phyloP scores from a whole-genome alignment of 768 basidiomycete genomes.

The Suillus clintonianus region DNA sequence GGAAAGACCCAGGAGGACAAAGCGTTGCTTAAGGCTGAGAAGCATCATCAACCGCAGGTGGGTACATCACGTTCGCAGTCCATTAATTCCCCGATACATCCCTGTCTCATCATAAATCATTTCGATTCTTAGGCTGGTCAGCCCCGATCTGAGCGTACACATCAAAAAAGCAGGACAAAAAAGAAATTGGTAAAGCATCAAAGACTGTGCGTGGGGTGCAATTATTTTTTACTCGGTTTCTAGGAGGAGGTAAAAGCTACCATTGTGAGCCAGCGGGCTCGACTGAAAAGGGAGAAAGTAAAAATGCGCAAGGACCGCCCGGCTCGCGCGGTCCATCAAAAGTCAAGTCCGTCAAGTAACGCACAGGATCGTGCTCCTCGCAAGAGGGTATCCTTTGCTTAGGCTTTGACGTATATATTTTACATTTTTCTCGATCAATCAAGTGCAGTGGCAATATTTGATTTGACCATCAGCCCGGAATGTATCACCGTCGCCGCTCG shows the following conservation, averaged over 20 bases:
- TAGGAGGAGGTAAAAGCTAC: constrained; percentile 46
- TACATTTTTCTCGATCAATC: not conserved
- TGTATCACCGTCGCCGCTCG: not conserved
- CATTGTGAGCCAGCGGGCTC: constrained; percentile 38
- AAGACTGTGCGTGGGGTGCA: constrained; percentile 10
- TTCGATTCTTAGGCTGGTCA: constrained; percentile 24
- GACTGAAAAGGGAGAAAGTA: constrained; percentile 41
- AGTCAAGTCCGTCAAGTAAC: constrained; percentile 11
- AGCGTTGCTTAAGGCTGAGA: constrained; percentile 39
- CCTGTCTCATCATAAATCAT: constrained; percentile 17
- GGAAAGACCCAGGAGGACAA: constrained; percentile 48
- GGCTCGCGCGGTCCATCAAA: constrained; percentile 13
- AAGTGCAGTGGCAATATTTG: not conserved
- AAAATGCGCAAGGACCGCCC: constrained; percentile 30
- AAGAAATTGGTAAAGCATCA: constrained; percentile 39
- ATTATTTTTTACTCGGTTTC: constrained; percentile 14
- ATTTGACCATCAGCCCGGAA: not conserved
- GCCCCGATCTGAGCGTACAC: constrained; percentile 27
- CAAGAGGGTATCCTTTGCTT: constrained; percentile 37
- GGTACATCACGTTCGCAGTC: constrained; percentile 10
- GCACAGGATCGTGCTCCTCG: constrained; percentile 21
- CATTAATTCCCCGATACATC: constrained; percentile 18
- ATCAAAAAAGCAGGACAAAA: constrained; percentile 32
- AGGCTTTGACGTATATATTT: constrained; percentile 11
- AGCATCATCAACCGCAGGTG: constrained; percentile 43